phyloP scores from a whole-genome alignment of 768 basidiomycete species.

The Pleurotus citrinopileatus region DNA sequence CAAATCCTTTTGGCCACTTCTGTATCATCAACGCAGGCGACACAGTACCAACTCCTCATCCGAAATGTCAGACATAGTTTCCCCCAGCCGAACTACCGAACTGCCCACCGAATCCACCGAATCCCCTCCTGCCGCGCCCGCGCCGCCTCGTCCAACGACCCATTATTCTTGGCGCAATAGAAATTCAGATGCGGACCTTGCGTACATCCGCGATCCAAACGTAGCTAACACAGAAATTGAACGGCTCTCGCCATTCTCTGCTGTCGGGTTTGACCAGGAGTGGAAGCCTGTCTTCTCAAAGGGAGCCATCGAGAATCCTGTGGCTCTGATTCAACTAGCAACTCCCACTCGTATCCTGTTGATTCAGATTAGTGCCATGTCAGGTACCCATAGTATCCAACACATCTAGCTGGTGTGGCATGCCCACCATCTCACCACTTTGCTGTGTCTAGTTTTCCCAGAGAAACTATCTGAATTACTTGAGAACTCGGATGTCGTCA shows the following conservation, averaged over 20 bases:
- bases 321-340: conserved; percentile 74
- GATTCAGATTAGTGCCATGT: conserved; percentile 65
- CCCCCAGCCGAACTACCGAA: neutral
- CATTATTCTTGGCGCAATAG: conserved; percentile 35
- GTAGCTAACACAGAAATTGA: neutral
- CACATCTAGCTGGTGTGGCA: conserved; percentile 10
- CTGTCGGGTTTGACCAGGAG: conserved; percentile 72
- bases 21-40: neutral
- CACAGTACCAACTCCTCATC: neutral
- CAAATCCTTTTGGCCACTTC: neutral
- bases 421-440: neutral
- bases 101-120: neutral
- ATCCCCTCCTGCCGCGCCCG: neutral
- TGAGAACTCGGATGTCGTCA: conserved; percentile 48
- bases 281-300: conserved; percentile 66
- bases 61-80: neutral
- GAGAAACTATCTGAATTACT: conserved; percentile 48
- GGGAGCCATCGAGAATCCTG: conserved; percentile 57
- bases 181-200: conserved; percentile 25
- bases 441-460: conserved; percentile 45
- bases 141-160: conserved; percentile 20
- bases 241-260: neutral
- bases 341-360: conserved; percentile 53
- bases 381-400: conserved; percentile 21
- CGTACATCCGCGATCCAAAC: conserved; percentile 32